Percentiles rank a stretch among this genome's conserved stretches.
Evolutionary conservation across 805 yeast species (phyloP).

Genomic region (Vanderwaltozyma polyspora): DNA sequence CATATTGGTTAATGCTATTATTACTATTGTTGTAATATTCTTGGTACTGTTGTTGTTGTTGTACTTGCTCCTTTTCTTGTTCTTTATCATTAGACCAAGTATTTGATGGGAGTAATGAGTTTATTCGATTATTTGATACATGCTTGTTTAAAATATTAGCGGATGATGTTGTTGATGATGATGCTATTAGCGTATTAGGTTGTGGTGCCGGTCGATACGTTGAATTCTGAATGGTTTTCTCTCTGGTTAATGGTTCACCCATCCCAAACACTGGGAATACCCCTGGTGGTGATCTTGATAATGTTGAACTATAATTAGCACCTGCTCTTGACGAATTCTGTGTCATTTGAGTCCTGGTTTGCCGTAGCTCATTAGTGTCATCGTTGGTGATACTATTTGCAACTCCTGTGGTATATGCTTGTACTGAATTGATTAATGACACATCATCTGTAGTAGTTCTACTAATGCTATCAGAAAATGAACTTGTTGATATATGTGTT

Average conservation of each 20-base stretch:
- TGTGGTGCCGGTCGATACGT: background rate
- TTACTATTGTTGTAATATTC: too few relatives aligned
- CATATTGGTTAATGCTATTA: conserved; percentile 10
- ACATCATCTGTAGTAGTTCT: background rate
- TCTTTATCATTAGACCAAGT: too few relatives aligned
- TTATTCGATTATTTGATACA: too few relatives aligned
- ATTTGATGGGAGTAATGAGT: too few relatives aligned
- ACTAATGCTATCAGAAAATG: background rate
- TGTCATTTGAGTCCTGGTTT: background rate
- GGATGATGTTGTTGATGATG: too few relatives aligned
- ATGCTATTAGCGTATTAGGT: too few relatives aligned
- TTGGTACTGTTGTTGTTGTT: too few relatives aligned
- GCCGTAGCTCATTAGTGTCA: background rate
- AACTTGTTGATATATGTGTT: background rate
- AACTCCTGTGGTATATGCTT: background rate
- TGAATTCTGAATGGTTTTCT: background rate
- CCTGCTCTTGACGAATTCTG: background rate
- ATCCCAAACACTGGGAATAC: conserved; percentile 1
- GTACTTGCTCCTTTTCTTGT: too few relatives aligned
- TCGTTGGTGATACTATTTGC: background rate
- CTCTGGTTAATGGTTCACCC: background rate
- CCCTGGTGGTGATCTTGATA: background rate
- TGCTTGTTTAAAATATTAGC: too few relatives aligned
- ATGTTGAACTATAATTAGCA: background rate
- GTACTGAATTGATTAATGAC: background rate